A percentile compares a stretch with the other conserved stretches of the same genome.
Conservation (phyloP, 2,329 filamentous ascomycete genomes). For the Fusarium fujikuroi region DNA sequence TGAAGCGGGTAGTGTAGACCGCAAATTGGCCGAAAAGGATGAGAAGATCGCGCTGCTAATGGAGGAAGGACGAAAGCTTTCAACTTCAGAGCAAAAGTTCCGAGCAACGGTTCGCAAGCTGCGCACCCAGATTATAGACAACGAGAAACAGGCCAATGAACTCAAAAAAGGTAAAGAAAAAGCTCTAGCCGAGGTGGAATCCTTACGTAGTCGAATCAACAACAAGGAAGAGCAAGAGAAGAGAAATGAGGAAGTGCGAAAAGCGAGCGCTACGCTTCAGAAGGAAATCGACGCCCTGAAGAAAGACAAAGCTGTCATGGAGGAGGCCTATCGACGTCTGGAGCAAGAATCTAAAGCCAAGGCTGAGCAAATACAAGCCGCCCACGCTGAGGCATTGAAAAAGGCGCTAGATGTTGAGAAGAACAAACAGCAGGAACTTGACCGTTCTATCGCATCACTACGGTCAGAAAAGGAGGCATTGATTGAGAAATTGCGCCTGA, state of each 20-base stretch:
- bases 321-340: slow-evolving; percentile 73
- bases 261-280: slow-evolving; percentile 63
- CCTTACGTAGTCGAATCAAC: slow-evolving; percentile 59
- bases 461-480: slow-evolving; percentile 82
- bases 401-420: slow-evolving; percentile 76
- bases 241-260: slow-evolving; percentile 58
- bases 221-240: slow-evolving; percentile 67
- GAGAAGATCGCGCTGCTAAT: slow-evolving; percentile 89
- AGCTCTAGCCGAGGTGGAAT: slow-evolving; percentile 61
- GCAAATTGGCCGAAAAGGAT: slow-evolving; percentile 88
- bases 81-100: slow-evolving; percentile 86
- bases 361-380: slow-evolving; percentile 70
- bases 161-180: slow-evolving; percentile 70
- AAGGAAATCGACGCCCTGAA: slow-evolving; percentile 52
- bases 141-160: slow-evolving; percentile 72
- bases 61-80: slow-evolving; percentile 90
- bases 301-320: slow-evolving; percentile 69
- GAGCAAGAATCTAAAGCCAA: slow-evolving; percentile 76
- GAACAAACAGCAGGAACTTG: slow-evolving; percentile 63
- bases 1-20: slow-evolving; percentile 73
- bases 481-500: slow-evolving; percentile 74
- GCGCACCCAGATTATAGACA: slow-evolving; percentile 70
- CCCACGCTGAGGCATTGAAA: slow-evolving; percentile 72
- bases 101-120: slow-evolving; percentile 86
- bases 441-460: slow-evolving; percentile 70